Evolutionary conservation across 495 filamentous ascomycete species (phyloP).

Genomic region (Penicillium bovifimosum): DNA sequence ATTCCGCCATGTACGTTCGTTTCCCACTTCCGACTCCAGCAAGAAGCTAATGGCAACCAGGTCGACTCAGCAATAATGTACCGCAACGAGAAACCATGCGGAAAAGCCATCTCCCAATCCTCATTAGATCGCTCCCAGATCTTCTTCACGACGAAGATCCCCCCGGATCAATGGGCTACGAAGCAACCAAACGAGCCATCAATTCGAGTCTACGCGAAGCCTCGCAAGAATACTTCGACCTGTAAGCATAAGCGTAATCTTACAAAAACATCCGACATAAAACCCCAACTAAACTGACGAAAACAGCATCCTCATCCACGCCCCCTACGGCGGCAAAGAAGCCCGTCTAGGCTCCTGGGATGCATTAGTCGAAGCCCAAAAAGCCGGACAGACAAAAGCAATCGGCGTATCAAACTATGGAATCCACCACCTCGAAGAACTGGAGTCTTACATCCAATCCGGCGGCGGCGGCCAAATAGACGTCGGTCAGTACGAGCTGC

Average conservation of each 20-base stretch:
- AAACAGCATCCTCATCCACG: conserved; percentile 46
- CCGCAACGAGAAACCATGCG: conserved; percentile 49
- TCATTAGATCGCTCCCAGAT: conserved; percentile 39
- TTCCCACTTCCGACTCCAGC: background rate
- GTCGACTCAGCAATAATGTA: conserved; percentile 54
- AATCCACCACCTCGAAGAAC: conserved; percentile 50
- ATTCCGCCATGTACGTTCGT: conserved; percentile 50
- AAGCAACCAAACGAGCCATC: conserved; percentile 34
- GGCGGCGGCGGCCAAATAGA: conserved; percentile 70
- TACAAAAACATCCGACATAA: background rate
- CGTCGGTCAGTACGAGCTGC: conserved; percentile 82
- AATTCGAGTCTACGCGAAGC: conserved; percentile 29
- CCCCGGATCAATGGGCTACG: conserved; percentile 48
- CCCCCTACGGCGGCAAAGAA: conserved; percentile 49
- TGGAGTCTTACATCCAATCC: conserved; percentile 67
- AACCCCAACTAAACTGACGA: background rate
- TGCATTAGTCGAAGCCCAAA: conserved; percentile 49
- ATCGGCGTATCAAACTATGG: conserved; percentile 55
- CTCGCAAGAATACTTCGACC: conserved; percentile 57
- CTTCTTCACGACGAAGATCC: conserved; percentile 56
- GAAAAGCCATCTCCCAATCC: conserved; percentile 41
- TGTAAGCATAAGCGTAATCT: conserved; percentile 36
- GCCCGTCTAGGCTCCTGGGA: conserved; percentile 44
- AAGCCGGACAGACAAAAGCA: conserved; percentile 42
- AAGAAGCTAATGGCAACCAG: conserved; percentile 29